Percentiles rank a stretch among this genome's conserved stretches.
Evolutionary conservation across 768 basidiomycete genomes (phyloP).

Genomic region (Trametes elegans): DNA sequence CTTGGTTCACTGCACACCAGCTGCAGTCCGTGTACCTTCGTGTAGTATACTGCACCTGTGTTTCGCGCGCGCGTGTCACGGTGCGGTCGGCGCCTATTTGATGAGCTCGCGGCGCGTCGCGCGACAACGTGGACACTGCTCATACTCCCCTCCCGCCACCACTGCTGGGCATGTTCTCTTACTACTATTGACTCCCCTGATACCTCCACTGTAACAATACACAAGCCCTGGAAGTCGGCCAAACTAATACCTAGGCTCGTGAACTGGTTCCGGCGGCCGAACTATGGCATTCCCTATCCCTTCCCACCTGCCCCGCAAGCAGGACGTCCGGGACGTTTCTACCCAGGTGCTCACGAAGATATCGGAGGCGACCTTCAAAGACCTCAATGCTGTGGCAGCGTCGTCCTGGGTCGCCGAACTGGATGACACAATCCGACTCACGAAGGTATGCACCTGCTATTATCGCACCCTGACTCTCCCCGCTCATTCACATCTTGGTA

Average conservation of each 20-base stretch:
- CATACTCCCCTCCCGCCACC: not conserved
- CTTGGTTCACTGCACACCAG: too few relatives aligned
- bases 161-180: not conserved
- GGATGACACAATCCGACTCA: constrained; percentile 64
- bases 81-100: not conserved
- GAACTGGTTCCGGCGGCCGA: not conserved
- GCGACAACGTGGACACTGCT: constrained; percentile 5
- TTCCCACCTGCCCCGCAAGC: constrained; percentile 66
- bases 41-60: too few relatives aligned
- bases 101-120: constrained; percentile 4
- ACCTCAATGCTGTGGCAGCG: constrained; percentile 59
- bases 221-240: too few relatives aligned
- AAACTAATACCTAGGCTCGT: not conserved
- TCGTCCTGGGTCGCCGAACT: constrained; percentile 72
- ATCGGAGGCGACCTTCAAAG: constrained; percentile 55
- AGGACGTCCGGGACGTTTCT: constrained; percentile 60
- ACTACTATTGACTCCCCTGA: not conserved
- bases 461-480: not conserved
- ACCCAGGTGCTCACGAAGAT: constrained; percentile 70
- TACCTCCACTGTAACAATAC: too few relatives aligned
- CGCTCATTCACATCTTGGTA: constrained; percentile 28
- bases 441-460: constrained; percentile 52
- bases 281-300: constrained; percentile 75
- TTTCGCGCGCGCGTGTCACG: not conserved
- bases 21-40: too few relatives aligned